Base-by-base conservation (phyloP, 2,329 filamentous ascomycete species). In the Colletotrichum coccodes region DNA sequence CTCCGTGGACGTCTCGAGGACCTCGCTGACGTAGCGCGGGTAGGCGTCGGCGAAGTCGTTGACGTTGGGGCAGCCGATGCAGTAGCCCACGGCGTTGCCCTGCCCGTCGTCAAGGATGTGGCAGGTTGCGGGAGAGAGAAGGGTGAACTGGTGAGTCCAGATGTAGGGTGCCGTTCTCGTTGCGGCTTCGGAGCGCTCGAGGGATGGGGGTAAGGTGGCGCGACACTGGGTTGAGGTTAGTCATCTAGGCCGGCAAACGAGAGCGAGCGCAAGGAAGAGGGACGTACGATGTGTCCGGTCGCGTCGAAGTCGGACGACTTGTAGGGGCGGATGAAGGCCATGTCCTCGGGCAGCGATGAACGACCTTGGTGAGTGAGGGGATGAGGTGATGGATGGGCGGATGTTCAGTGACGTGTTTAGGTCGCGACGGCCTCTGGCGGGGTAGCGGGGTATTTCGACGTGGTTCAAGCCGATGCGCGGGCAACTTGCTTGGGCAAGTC, bases 101-200 rank as follows among this genome's bases (percentile, higher is more conserved):
- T 71, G 49, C 47, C 84, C 84, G 73, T 86, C 82, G 75, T 86
- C 85, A 16, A 87, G 80, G 12, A 86, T 80, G 74, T 84, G 82
- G 78, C 83, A 84, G 16, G 81, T 81, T 12, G 70, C 46, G 0
- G 84, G 83, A 9, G 78, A 83, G 67, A 86, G 81, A 71, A 80
- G 76, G 18, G 83, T 85, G 79, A 83, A 86, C 42, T 81, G 84
- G 73, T 86, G 84, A 9, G 83, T 84, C 85, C 85, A 87, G 73
- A 86, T 72, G 76, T 86, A 86, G 1, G 84, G 84, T 16, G 83
- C 79, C 34, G 85, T 77, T 21, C 76, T 76, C 53, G 71, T 70
- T 6, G 78, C 79, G 12, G 72, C 73, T 40, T 78, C 74, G 32
- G 80, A 82, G 21, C 72, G 50, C 30, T 72, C 42, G n/a, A 86